phyloP scores from a whole-genome alignment of 1,284 basidiomycete species.

The Malassezia sp. region DNA sequence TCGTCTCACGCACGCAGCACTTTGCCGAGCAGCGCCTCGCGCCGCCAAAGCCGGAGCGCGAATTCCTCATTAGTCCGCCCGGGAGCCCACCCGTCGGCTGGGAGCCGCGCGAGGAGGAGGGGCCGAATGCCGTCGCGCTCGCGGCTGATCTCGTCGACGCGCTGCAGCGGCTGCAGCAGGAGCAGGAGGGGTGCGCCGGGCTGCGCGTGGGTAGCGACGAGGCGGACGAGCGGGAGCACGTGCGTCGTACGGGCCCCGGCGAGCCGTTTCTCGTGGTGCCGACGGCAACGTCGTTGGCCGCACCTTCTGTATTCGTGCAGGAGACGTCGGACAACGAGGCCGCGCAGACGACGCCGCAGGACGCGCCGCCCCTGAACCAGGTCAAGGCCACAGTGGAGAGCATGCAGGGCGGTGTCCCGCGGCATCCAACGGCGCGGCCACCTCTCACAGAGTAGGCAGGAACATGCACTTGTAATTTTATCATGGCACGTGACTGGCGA shows the following conservation, averaged over 20 bases:
- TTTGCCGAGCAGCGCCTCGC: neutral
- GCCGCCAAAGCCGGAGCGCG: constrained; percentile 12
- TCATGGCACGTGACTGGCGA: too few relatives aligned
- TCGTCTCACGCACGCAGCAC: neutral
- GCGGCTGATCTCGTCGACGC: constrained; percentile 70
- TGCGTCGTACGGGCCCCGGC: too few relatives aligned
- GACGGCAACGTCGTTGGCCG: too few relatives aligned
- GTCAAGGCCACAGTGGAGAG: constrained; percentile 8
- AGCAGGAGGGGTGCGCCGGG: neutral
- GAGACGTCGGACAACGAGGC: too few relatives aligned
- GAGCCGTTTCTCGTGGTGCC: too few relatives aligned
- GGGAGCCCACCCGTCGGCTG: constrained; percentile 96
- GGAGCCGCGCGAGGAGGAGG: constrained; percentile 82
- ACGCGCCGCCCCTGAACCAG: too few relatives aligned
- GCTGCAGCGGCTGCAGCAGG: constrained; percentile 22
- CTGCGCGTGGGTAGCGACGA: too few relatives aligned
- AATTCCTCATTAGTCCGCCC: constrained; percentile 93
- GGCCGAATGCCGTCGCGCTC: constrained; percentile 72
- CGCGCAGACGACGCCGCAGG: too few relatives aligned
- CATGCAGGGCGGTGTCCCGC: neutral
- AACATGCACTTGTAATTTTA: too few relatives aligned
- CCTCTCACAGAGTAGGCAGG: too few relatives aligned
- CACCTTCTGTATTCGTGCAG: too few relatives aligned
- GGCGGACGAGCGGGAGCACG: too few relatives aligned
- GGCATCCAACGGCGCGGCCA: constrained; percentile 1